Conservation (phyloP, 1,284 basidiomycete genomes). For the Ustilago xerochloae region DNA sequence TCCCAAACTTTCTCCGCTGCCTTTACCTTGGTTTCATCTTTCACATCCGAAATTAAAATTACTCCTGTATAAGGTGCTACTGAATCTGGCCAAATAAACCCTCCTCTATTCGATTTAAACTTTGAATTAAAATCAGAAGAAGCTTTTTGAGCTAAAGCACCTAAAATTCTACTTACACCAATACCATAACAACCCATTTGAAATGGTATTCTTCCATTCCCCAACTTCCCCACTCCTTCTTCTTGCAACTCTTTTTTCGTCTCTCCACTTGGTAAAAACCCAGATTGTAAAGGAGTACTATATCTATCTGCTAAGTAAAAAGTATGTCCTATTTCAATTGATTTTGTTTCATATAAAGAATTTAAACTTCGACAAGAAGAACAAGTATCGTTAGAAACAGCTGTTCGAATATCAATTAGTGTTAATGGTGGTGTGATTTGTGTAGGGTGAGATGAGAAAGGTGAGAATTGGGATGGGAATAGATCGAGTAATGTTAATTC, state of each 20-base stretch:
- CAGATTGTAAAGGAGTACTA: constrained; percentile 59
- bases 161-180: constrained; percentile 67
- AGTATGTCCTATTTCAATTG: constrained; percentile 69
- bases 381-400: constrained; percentile 52
- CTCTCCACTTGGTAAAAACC: constrained; percentile 22
- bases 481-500: constrained; percentile 30
- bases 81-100: constrained; percentile 61
- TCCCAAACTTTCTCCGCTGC: constrained; percentile 5
- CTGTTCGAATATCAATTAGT: constrained; percentile 40
- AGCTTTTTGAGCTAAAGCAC: constrained; percentile 62
- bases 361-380: constrained; percentile 43
- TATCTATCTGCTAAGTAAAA: constrained; percentile 68
- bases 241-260: not conserved
- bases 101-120: constrained; percentile 19
- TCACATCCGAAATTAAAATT: constrained; percentile 19
- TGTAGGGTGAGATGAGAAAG: not conserved
- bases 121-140: constrained; percentile 5
- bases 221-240: constrained; percentile 4
- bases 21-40: constrained; percentile 2
- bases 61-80: constrained; percentile 58
- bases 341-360: constrained; percentile 48
- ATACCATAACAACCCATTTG: constrained; percentile 70
- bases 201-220: constrained; percentile 49
- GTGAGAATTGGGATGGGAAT: constrained; percentile 45
- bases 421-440: constrained; percentile 18